Base-by-base conservation (phyloP, 2,329 filamentous ascomycete genomes). In the Fusarium pseudograminearum region DNA sequence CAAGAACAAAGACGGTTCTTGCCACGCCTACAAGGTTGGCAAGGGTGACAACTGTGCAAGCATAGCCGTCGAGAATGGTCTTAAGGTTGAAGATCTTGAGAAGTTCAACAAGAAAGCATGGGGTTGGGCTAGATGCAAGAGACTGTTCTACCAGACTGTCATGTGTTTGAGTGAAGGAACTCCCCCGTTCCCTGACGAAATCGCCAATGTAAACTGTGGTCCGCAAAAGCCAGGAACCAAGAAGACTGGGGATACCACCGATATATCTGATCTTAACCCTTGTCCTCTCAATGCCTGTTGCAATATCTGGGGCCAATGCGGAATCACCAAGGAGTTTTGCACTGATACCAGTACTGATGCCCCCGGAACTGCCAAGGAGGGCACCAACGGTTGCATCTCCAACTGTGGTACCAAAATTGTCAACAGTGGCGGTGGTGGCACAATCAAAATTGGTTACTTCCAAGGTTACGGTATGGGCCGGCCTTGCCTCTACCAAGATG, bases 391-490 rank as follows among this genome's bases (percentile, higher is more conserved):
- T 4, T 61, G 81, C 61, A 79, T 83, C 22, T 79, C 76, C 24
- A 82, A 82, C 72, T 83, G 81, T 48, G 80, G 82, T 18, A 77
- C 65, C 7, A 76, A 67, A 46, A 72, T 74, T 18, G 57, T 73
- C 15, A 65, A 60, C 2, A 55, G 56, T 22, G 11, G 14, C 4
- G 65, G 34, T 9, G 33, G 46, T 7, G 56, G 36, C 18, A 26
- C 18, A 3, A 12, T 48, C 26, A 41, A 24, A 0, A 31, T 68
- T 34, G 50, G 33, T 0, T 69, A 69, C n/a, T 65, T 59, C n/a
- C 53, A 66, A 12, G 57, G 34, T 5, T 65, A 56, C 9, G 36
- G 40, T 8, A 15, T 53, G 24, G 31, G 30, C 7, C 53, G 65
- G 0, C 16, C 40, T 7, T 77, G 75, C 24, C 50, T 74, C 2